Evolutionary conservation across 805 yeast species (phyloP).

Genomic region (Yarrowia osloensis): DNA sequence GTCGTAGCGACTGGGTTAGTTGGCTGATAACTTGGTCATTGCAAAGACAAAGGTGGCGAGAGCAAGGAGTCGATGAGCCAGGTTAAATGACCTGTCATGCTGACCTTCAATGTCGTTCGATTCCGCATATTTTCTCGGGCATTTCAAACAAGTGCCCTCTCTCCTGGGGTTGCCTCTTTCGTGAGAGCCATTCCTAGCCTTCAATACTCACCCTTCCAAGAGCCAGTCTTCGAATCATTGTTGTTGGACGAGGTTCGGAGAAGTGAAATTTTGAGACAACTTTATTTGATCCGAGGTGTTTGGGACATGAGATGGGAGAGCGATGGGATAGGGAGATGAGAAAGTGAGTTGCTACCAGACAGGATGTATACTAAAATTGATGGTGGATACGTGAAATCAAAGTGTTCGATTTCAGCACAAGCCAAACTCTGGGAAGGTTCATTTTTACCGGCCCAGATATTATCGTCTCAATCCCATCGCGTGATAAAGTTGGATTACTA

Average conservation of each 20-base stretch:
- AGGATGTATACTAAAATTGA: too few relatives aligned
- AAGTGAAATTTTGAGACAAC: constrained; percentile 28
- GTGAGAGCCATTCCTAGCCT: too few relatives aligned
- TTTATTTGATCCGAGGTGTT: background rate
- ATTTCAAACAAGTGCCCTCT: too few relatives aligned
- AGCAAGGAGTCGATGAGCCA: too few relatives aligned
- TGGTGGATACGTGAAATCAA: too few relatives aligned
- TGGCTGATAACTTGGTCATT: background rate
- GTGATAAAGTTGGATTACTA: background rate
- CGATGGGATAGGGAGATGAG: background rate
- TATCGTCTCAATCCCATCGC: background rate
- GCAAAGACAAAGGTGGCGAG: background rate
- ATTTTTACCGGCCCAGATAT: background rate
- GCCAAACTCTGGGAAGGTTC: too few relatives aligned
- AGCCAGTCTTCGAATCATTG: constrained; percentile 31
- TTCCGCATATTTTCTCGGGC: too few relatives aligned
- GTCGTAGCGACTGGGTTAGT: constrained; percentile 22
- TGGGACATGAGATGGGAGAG: background rate
- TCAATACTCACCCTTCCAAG: constrained; percentile 30
- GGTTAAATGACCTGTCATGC: too few relatives aligned
- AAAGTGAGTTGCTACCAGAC: too few relatives aligned
- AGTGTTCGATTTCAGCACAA: too few relatives aligned
- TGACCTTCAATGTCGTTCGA: too few relatives aligned
- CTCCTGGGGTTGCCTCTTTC: too few relatives aligned
- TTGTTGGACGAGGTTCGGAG: constrained; percentile 2